Evolutionary conservation across 176 grass and related monocot genomes (phyloP).

Genomic region (Metroxylon sagu): DNA sequence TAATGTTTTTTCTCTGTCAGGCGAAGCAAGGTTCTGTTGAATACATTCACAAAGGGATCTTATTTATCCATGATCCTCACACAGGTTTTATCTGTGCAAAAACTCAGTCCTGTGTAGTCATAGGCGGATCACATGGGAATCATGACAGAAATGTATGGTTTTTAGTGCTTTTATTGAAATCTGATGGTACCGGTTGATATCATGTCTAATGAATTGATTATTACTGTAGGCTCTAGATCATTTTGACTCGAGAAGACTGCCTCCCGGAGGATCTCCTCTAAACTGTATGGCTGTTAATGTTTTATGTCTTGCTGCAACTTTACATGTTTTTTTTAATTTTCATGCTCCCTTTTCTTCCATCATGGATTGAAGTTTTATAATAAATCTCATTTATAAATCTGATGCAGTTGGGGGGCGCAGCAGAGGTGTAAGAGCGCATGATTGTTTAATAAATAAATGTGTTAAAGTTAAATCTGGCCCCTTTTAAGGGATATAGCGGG

Average conservation of each 20-base stretch:
- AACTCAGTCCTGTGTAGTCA: constrained; percentile 81
- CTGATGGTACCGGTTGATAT: background rate
- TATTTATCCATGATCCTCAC: constrained; percentile 98
- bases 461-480: constrained; percentile 82
- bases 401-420: constrained; percentile 50
- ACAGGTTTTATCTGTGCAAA: constrained; percentile 97
- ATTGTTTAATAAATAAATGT: constrained; percentile 68
- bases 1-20: constrained; percentile 33
- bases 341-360: background rate
- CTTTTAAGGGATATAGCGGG: constrained; percentile 83
- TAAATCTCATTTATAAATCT: background rate
- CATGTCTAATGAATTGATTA: constrained; percentile 7
- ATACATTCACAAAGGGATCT: constrained; percentile 78
- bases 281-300: constrained; percentile 45
- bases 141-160: constrained; percentile 49
- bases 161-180: constrained; percentile 1
- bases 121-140: constrained; percentile 61
- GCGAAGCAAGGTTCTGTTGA: constrained; percentile 98
- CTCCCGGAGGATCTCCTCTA: constrained; percentile 64
- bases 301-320: constrained; percentile 3
- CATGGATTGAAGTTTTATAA: too few species aligned
- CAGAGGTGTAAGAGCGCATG: constrained; percentile 71
- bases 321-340: constrained; percentile 4
- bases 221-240: constrained; percentile 48
- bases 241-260: constrained; percentile 50